Base-by-base conservation (phyloP, 2,329 filamentous ascomycete species). In the Colletotrichum musae region DNA sequence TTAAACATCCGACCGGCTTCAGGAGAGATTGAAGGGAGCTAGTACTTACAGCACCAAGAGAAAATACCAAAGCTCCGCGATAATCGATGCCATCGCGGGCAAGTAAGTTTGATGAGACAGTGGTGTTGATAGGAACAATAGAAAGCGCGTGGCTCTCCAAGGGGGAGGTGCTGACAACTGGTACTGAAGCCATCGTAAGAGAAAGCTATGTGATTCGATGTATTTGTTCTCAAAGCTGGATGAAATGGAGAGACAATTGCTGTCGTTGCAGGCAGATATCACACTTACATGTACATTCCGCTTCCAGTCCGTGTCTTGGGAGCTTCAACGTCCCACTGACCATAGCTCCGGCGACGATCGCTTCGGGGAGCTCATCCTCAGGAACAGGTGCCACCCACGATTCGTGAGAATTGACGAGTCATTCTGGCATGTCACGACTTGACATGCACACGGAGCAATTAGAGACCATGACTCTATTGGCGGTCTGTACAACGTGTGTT, bases 11-110 rank as follows among this genome's bases (percentile, higher is more conserved):
- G n/a, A n/a, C 18, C 5, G 9, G 43, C 43, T 47, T 47, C 43
- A 16, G 16, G 9, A 6, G 1, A 7, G 16, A 6, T 2, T 3
- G 15, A 12, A 43, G 1, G 9, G 0, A 5, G n/a, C 7, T 21
- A 6, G 9, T 6, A 56, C 59, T 48, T 6, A 63, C 59, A 16
- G 41, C 5, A 18, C 59, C 50, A 7, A 47, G 5, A 56, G 5
- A 21, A 13, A 63, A 45, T 39, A 15, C 36, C 26, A 15, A 6
- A 21, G 15, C 24, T n/a, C 26, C 51, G 54, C 24, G n/a, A 10
- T 36, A 26, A n/a, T 24, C 18, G n/a, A 63, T 9, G 1, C 18
- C 9, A 7, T 63, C 36, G 5, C 15, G n/a, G 5, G n/a, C 7
- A 12, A 16, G 24, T 26, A 28, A 6, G 12, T 10, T 7, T 13